Evolutionary conservation across 495 filamentous ascomycete species (phyloP), one percentile per base, ranked within the genome.

Genomic region (Neurospora sp.): DNA sequence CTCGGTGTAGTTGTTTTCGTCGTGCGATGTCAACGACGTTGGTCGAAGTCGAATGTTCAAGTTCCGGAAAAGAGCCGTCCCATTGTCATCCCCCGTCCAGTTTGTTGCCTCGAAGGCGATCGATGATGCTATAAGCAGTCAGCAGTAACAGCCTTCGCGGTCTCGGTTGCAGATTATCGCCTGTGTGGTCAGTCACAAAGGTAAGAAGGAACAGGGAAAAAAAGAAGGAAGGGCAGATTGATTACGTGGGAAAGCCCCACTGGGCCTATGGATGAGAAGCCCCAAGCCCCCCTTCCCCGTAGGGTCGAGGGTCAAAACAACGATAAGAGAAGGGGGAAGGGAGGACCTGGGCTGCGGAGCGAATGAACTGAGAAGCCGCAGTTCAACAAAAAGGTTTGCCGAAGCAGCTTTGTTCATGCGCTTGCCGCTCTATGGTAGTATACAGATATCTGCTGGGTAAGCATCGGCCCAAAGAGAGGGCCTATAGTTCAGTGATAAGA

Each of bases 171-270:
- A 4, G 40, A 37, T 61, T 68, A 39, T 40, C 44, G 38, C 35
- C 35, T 65, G 53, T 59, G 10, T 35, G 35, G 73, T 72, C 40
- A 75, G 74, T 75, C 74, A 75, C 74, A 16, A 69, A 65, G 20
- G 38, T 20, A n/a, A 68, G 16, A 39, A 42, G 48, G 38, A 73
- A 69, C 48, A 69, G 39, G 39, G 27, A 74, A 72, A 31, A 31
- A 71, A 74, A 72, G 27, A 40, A 40, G 16, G 42, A 73, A 68
- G 74, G 18, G 27, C 12, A 31, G 35, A 68, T 72, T 59, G 65
- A 75, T 75, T 76, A 39, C 27, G 53, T 65, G 53, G 40, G 48
- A 22, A 69, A 53, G 44, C 68, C 68, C 75, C 45, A 74, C 69
- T 71, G 39, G 75, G 70, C 73, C 72, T 74, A 74, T 75, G 73